A percentile compares a stretch with the other conserved stretches of the same genome.
These are phyloP conservation scores for Hyaloscypha bicolor DNA, from an alignment of 495 filamentous ascomycete species.

Conservation along the genomic window DNA sequence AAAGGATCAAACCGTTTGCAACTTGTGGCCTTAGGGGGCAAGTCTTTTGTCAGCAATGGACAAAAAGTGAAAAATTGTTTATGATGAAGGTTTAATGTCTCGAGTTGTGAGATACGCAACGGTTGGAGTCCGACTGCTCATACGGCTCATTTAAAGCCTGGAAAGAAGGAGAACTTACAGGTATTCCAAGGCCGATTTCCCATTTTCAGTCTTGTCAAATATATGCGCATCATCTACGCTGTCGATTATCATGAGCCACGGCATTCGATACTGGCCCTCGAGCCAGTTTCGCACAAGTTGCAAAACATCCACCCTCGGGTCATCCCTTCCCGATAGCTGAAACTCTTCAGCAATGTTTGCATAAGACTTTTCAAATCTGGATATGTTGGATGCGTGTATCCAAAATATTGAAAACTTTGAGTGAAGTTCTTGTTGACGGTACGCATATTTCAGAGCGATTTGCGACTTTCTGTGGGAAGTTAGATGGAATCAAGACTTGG, in stretches of 20 bases:
- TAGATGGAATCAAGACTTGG: conserved; percentile 4
- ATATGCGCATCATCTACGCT: conserved; percentile 50
- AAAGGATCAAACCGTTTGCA: conserved; percentile 33
- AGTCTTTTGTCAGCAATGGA: conserved; percentile 25
- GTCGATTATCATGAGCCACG: conserved; percentile 54
- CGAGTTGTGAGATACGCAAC: not conserved
- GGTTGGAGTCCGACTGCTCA: not conserved
- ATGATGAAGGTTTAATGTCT: not conserved
- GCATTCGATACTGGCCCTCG: conserved; percentile 34
- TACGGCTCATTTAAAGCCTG: not conserved
- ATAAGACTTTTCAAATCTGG: conserved; percentile 42
- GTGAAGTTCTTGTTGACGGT: conserved; percentile 35
- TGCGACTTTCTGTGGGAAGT: conserved; percentile 44
- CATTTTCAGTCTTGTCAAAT: conserved; percentile 41
- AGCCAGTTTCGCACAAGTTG: conserved; percentile 45
- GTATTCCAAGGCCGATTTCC: conserved; percentile 3
- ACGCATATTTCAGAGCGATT: conserved; percentile 51
- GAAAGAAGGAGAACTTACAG: not conserved
- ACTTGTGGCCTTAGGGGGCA: conserved; percentile 26
- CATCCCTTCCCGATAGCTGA: conserved; percentile 28
- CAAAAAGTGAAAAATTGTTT: not conserved
- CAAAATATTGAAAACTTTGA: conserved; percentile 41
- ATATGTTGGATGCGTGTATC: conserved; percentile 37
- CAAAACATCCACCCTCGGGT: conserved; percentile 26
- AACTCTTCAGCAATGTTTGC: conserved; percentile 37